These are phyloP conservation scores for Teunomyces stri DNA, from an alignment of 805 yeast genomes.

Conservation along the genomic window DNA sequence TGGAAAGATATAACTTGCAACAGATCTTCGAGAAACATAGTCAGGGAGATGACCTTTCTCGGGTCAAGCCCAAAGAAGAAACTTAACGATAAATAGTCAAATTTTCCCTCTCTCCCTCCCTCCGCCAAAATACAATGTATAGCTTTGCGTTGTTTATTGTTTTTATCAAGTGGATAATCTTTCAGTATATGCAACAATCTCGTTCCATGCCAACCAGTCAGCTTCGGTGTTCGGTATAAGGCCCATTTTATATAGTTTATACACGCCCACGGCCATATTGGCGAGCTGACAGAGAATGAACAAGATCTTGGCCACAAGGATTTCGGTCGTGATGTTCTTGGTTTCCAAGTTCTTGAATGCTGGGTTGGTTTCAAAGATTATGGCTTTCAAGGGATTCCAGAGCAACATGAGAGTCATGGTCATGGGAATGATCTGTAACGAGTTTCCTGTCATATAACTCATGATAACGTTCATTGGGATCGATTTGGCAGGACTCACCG, in stretches of 20 bases:
- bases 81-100: neutral
- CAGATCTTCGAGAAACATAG: constrained; percentile 61
- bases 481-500: constrained; percentile 73
- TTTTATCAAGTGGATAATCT: neutral
- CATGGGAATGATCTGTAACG: constrained; percentile 85
- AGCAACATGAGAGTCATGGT: constrained; percentile 86
- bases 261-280: constrained; percentile 71
- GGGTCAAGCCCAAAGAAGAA: constrained; percentile 9
- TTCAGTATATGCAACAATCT: constrained; percentile 14
- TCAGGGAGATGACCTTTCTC: constrained; percentile 19
- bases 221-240: constrained; percentile 81
- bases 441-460: constrained; percentile 91
- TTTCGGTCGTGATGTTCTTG: constrained; percentile 29
- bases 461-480: constrained; percentile 89
- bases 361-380: constrained; percentile 50
- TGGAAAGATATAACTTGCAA: constrained; percentile 74
- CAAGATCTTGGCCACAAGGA: constrained; percentile 44
- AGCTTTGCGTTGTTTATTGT: neutral
- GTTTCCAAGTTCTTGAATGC: constrained; percentile 52
- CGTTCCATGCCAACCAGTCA: constrained; percentile 93
- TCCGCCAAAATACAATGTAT: neutral
- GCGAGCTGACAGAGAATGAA: constrained; percentile 49
- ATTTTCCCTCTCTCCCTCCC: too few species aligned
- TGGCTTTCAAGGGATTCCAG: constrained; percentile 72
- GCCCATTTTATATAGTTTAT: constrained; percentile 87